These are phyloP conservation scores for Ceratopteris richardii DNA, from an alignment of 75 land plant genomes.

Conservation along the genomic window DNA sequence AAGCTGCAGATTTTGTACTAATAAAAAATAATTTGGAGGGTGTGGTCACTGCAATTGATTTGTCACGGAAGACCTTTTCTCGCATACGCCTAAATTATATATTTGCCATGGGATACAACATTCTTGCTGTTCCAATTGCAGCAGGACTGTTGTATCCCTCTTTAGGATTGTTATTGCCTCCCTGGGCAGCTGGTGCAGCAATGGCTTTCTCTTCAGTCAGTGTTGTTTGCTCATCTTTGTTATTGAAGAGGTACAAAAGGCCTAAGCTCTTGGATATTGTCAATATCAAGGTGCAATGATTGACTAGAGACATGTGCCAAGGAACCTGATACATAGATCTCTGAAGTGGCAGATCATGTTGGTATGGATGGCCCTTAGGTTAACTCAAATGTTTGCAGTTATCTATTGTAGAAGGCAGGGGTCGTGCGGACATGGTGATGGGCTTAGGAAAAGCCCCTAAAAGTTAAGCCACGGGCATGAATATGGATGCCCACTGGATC, in stretches of 20 bases:
- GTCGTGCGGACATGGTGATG: too few relatives aligned
- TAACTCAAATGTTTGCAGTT: too few relatives aligned
- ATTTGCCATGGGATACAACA: conserved; percentile 96
- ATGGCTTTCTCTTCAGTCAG: conserved; percentile 95
- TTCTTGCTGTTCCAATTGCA: conserved; percentile 84
- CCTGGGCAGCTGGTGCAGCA: conserved; percentile 96
- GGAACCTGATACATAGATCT: too few relatives aligned
- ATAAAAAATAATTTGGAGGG: conserved; percentile 91
- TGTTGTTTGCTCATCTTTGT: conserved; percentile 91
- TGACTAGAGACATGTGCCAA: neutral
- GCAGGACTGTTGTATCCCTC: conserved; percentile 81
- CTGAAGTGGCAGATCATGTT: too few relatives aligned
- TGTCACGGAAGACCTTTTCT: conserved; percentile 80
- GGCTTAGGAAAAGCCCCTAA: too few relatives aligned
- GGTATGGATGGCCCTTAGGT: too few relatives aligned
- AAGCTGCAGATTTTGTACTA: conserved; percentile 94
- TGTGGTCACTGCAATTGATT: conserved; percentile 95
- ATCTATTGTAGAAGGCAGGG: too few relatives aligned
- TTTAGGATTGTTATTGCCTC: conserved; percentile 58
- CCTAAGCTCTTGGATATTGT: conserved; percentile 43
- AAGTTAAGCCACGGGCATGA: too few relatives aligned
- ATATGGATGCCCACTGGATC: too few relatives aligned
- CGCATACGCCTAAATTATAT: conserved; percentile 77
- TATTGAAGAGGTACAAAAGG: conserved; percentile 63
- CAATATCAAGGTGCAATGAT: neutral